Evolutionary conservation across 768 basidiomycete genomes (phyloP), one percentile per base, ranked within the genome.

Genomic region (Suillus sp.): DNA sequence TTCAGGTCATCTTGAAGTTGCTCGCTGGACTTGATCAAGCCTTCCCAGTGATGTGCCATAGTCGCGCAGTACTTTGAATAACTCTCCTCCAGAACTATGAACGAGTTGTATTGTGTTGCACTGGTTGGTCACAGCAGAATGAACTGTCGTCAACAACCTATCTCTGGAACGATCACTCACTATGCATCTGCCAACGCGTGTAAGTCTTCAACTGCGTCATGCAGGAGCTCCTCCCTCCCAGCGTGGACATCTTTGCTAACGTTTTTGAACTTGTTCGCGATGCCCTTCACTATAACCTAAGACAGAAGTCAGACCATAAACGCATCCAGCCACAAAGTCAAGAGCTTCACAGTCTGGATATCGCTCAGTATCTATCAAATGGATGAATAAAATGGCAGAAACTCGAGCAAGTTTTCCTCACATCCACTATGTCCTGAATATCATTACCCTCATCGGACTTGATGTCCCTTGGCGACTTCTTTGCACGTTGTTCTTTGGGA

Each of bases 31-130:
- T 81, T 78, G 57, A 75, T 72, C 61, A 83, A 72, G 20, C 81
- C 80, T 43, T 83, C 81, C 64, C 82, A 75, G 22, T 74, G 74
- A 54, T 70, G 66, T 55, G 78, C 70, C 40, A 85, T 73, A 35
- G 78, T 73, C 48, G 77, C 75, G 62, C 81, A 77, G 60, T 78
- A 76, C 30, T 64, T 71, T 42, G 81, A 77, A 66, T 88, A 89
- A 60, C 82, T 80, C 60, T 80, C 78, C 67, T 88, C 85, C 20
- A 88, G 78, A 60, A 80, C 79, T 35, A 89, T 80, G 35, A 90
- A 71, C 16, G 65, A 71, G 67, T 88, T 85, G 71, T 84, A 87
- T 66, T 84, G 80, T 22, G 66, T 71, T 47, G 78, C 77, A 60
- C 88, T 90, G 63, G 25, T 59, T 45, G 34, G 10, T 40, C 59